Conservation (phyloP, 1,284 basidiomycete species). For the Vanrija humicola region DNA sequence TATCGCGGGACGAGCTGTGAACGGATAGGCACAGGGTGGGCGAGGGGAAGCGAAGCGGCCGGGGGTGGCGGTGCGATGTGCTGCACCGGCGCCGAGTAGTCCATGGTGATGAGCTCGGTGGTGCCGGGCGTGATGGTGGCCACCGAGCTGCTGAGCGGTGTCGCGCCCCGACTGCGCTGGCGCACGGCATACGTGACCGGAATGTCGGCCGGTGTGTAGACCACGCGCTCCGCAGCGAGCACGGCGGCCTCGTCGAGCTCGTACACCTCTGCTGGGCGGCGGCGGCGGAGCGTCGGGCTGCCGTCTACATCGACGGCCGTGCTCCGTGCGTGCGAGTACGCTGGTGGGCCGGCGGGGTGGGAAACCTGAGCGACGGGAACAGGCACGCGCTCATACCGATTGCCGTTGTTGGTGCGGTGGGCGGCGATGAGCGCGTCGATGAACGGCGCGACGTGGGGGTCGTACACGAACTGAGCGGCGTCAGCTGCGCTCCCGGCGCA, state of each 20-base stretch:
- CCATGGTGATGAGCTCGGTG: conserved; percentile 2
- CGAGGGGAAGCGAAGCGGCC: too few relatives aligned
- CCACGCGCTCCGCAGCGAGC: not conserved
- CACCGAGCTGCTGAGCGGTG: not conserved
- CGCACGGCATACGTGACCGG: not conserved
- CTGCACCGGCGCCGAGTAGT: not conserved
- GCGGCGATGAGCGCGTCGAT: conserved; percentile 36
- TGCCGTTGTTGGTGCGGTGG: conserved; percentile 2
- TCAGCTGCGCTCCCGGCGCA: not conserved
- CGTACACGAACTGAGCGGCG: conserved; percentile 37
- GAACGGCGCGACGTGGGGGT: conserved; percentile 39
- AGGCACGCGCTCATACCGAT: conserved; percentile 3
- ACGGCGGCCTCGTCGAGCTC: conserved; percentile 15
- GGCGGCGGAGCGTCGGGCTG: conserved; percentile 2
- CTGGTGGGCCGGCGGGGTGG: not conserved
- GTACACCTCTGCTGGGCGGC: conserved; percentile 9
- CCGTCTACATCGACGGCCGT: not conserved
- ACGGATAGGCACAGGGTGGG: too few relatives aligned
- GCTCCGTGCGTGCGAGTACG: not conserved
- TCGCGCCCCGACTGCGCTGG: not conserved
- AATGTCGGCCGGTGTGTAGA: not conserved
- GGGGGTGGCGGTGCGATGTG: too few relatives aligned
- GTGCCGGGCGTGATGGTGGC: not conserved
- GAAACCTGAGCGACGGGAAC: not conserved
- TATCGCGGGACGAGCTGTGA: too few relatives aligned